phyloP scores from a whole-genome alignment of 352 stramenopile species.

The Globisporangium solare region DNA sequence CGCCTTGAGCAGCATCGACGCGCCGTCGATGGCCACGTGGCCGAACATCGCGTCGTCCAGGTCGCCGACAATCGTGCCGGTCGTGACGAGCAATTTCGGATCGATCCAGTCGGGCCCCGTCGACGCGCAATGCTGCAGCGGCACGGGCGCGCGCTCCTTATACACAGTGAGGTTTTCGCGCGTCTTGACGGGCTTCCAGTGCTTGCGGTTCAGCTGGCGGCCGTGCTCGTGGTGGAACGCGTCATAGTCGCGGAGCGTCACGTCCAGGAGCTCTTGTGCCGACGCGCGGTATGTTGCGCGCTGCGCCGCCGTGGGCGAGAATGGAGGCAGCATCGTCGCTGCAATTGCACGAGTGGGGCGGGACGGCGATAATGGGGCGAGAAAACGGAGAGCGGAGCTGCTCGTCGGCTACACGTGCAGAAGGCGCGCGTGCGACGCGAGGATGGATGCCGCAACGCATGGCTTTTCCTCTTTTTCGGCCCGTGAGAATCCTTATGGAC shows the following conservation, averaged over 20 bases:
- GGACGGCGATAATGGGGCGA: too few relatives aligned
- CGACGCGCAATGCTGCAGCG: neutral
- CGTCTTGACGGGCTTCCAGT: constrained; percentile 28
- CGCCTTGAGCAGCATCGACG: constrained; percentile 42
- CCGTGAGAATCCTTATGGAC: too few relatives aligned
- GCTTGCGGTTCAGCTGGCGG: constrained; percentile 20
- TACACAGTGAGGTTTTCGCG: constrained; percentile 30
- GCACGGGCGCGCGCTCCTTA: constrained; percentile 14
- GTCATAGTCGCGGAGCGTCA: constrained; percentile 24
- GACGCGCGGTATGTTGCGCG: constrained; percentile 11
- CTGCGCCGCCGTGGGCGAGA: constrained; percentile 19
- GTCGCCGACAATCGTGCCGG: constrained; percentile 39
- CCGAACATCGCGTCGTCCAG: constrained; percentile 69
- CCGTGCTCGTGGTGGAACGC: constrained; percentile 16
- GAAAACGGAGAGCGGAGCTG: too few relatives aligned
- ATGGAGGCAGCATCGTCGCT: constrained; percentile 12
- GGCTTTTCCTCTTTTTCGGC: too few relatives aligned
- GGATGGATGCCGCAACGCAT: too few relatives aligned
- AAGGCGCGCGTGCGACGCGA: too few relatives aligned
- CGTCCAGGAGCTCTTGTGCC: constrained; percentile 12
- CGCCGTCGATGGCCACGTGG: constrained; percentile 22
- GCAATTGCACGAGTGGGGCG: too few relatives aligned
- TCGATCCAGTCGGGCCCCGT: constrained; percentile 9
- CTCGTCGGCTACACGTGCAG: too few relatives aligned
- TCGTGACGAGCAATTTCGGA: constrained; percentile 7